Conservation (phyloP, 106 monocot species). For the Dendrobium catenatum region DNA sequence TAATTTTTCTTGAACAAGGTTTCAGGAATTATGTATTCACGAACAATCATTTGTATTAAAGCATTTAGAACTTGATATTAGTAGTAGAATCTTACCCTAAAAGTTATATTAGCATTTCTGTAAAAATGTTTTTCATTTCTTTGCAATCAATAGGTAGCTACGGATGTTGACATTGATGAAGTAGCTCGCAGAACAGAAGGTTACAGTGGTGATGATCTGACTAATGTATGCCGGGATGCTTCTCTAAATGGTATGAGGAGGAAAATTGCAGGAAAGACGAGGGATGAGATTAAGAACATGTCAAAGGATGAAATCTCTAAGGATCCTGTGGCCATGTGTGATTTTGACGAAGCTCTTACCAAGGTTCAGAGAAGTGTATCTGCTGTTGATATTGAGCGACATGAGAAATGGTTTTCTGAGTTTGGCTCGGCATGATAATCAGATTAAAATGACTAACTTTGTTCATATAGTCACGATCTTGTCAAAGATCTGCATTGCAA, state of each 20-base stretch:
- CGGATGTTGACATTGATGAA: constrained; percentile 88
- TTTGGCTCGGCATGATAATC: constrained; percentile 78
- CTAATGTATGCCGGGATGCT: constrained; percentile 89
- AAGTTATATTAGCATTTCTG: too few species aligned
- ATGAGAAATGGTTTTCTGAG: constrained; percentile 95
- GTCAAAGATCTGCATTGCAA: too few species aligned
- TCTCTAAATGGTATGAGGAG: constrained; percentile 91
- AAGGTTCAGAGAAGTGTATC: constrained; percentile 98
- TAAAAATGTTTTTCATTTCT: not conserved
- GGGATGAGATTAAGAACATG: constrained; percentile 98
- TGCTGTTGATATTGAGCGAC: constrained; percentile 75
- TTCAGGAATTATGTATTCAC: too few species aligned
- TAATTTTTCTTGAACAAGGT: not conserved
- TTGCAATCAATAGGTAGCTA: constrained; percentile 51
- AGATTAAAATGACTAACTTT: too few species aligned
- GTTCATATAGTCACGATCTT: too few species aligned
- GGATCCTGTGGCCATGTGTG: constrained; percentile 95
- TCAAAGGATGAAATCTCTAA: constrained; percentile 96
- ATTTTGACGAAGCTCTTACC: constrained; percentile 87
- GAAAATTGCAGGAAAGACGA: constrained; percentile 93
- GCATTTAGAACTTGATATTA: too few species aligned
- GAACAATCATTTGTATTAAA: too few species aligned
- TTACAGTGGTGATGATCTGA: constrained; percentile 94
- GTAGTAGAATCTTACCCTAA: too few species aligned
- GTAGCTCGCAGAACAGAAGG: constrained; percentile 84